These are phyloP conservation scores for Cardamine chenopodiifolia DNA, from an alignment of 345 rosid genomes.

Conservation along the genomic window DNA sequence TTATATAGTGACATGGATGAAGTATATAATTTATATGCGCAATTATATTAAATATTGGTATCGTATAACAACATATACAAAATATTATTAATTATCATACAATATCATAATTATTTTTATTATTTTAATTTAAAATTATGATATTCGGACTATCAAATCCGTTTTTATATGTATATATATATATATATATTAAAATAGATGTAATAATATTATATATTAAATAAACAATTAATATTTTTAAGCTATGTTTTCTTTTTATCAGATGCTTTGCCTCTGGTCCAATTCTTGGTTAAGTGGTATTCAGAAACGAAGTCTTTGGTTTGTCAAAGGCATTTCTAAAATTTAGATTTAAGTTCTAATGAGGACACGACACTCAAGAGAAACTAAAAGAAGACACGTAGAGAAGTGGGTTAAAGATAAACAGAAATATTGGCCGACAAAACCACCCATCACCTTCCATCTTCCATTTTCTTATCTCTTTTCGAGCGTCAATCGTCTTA, in stretches of 20 bases:
- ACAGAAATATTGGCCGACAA: constrained; percentile 36
- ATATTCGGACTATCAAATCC: too few relatives aligned
- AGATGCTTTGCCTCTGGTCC: neutral
- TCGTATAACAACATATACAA: too few relatives aligned
- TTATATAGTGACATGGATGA: too few relatives aligned
- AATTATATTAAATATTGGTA: too few relatives aligned
- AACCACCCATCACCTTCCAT: constrained; percentile 21
- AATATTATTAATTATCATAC: too few relatives aligned
- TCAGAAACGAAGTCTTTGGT: neutral
- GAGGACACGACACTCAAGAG: neutral
- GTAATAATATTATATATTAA: too few relatives aligned
- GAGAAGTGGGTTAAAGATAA: constrained; percentile 28
- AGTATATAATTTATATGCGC: too few relatives aligned
- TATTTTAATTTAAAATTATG: too few relatives aligned
- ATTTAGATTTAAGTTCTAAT: neutral
- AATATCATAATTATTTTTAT: too few relatives aligned
- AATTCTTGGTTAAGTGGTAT: neutral
- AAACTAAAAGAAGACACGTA: constrained; percentile 2
- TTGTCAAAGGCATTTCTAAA: neutral
- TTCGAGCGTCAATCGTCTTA: neutral
- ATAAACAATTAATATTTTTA: neutral
- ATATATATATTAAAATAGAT: too few relatives aligned
- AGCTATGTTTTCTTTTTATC: neutral
- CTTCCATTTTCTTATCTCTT: constrained; percentile 14
- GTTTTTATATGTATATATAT: too few relatives aligned